These are phyloP conservation scores for Darksidea phi DNA, from an alignment of 495 filamentous ascomycete species.

Conservation along the genomic window DNA sequence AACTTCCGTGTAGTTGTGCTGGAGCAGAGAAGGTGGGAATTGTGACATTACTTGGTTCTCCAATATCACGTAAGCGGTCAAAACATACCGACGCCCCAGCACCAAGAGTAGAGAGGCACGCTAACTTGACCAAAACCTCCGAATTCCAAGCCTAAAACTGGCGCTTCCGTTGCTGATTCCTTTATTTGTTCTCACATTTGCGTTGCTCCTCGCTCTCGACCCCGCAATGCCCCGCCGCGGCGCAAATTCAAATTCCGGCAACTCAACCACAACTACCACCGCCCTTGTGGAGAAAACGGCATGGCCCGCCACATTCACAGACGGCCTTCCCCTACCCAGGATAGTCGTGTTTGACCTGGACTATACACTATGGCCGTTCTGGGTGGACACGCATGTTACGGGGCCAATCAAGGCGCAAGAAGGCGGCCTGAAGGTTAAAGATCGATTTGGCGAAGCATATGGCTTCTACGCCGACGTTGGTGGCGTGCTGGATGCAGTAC, in stretches of 20 bases:
- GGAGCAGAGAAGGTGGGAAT: too few species aligned
- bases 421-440: constrained; percentile 40
- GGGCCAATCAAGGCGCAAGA: constrained; percentile 65
- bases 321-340: constrained; percentile 78
- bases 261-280: constrained; percentile 17
- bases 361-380: constrained; percentile 97
- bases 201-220: not conserved
- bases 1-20: too few species aligned
- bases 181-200: not conserved
- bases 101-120: too few species aligned
- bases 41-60: too few species aligned
- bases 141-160: too few species aligned
- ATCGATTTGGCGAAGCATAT: constrained; percentile 71
- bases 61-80: too few species aligned
- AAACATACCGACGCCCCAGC: too few species aligned
- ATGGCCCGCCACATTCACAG: constrained; percentile 60
- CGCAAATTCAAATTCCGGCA: not conserved
- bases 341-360: constrained; percentile 91
- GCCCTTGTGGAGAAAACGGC: constrained; percentile 7
- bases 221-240: constrained; percentile 10
- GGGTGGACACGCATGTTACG: constrained; percentile 89
- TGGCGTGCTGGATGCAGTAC: constrained; percentile 63
- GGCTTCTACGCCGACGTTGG: constrained; percentile 80
- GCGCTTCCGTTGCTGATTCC: too few species aligned
- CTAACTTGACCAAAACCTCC: too few species aligned